Conservation (phyloP, 257 asterid species). For the Eucommia ulmoides region DNA sequence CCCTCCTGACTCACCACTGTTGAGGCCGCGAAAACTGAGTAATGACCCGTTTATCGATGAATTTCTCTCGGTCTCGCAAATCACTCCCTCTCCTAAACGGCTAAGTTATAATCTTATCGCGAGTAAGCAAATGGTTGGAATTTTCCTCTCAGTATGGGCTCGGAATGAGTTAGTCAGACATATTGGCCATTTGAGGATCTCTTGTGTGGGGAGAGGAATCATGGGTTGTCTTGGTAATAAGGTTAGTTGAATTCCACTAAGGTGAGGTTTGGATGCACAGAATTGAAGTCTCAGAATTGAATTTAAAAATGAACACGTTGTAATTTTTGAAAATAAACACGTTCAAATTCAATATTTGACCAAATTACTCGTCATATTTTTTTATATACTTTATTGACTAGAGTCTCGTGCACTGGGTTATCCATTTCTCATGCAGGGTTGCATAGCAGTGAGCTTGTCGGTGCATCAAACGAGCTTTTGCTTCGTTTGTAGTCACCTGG, state of each 20-base stretch:
- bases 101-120: constrained; percentile 47
- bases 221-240: constrained; percentile 93
- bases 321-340: too few species aligned
- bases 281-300: too few species aligned
- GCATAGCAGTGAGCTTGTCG: constrained; percentile 85
- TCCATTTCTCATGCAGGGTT: constrained; percentile 73
- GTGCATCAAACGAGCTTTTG: constrained; percentile 80
- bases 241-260: constrained; percentile 42
- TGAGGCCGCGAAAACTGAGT: too few species aligned
- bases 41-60: constrained; percentile 17
- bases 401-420: too few species aligned
- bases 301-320: too few species aligned
- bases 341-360: too few species aligned
- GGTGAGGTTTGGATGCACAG: too few species aligned
- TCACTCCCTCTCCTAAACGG: constrained; percentile 20
- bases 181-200: constrained; percentile 59
- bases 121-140: constrained; percentile 91
- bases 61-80: constrained; percentile 20
- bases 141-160: constrained; percentile 73
- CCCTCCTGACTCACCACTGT: too few species aligned
- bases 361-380: too few species aligned
- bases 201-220: constrained; percentile 85
- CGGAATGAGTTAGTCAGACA: constrained; percentile 48
- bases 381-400: too few species aligned
- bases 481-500: constrained; percentile 87